Evolutionary conservation across 805 yeast genomes (phyloP).

Genomic region (Suhomyces tanzawaensis): DNA sequence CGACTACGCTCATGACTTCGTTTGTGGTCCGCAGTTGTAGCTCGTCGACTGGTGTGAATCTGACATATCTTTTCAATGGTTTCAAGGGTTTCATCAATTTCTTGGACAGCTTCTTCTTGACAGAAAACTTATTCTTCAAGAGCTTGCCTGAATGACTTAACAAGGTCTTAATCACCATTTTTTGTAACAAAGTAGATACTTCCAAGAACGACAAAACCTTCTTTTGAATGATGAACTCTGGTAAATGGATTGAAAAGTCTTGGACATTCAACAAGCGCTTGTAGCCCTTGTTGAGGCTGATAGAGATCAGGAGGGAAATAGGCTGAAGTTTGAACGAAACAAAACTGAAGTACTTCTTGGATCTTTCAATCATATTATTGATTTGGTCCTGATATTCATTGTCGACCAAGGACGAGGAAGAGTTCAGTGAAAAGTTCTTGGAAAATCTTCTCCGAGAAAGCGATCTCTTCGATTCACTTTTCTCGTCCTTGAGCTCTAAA

Average conservation of each 20-base stretch:
- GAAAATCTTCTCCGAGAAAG: neutral
- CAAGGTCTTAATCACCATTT: constrained; percentile 29
- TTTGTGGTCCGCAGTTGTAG: no score
- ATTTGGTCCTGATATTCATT: constrained; percentile 26
- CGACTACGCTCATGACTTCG: no score
- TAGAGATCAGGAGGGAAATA: constrained; percentile 32
- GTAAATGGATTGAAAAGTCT: constrained; percentile 32
- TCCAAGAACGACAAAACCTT: constrained; percentile 35
- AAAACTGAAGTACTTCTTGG: constrained; percentile 70
- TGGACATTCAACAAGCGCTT: constrained; percentile 37
- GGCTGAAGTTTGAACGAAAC: constrained; percentile 45
- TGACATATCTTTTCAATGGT: constrained; percentile 23
- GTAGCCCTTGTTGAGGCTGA: constrained; percentile 33
- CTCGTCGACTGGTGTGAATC: constrained; percentile 23
- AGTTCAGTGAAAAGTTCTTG: neutral
- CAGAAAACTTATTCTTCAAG: constrained; percentile 30
- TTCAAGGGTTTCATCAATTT: constrained; percentile 17
- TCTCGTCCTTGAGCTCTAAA: constrained; percentile 1
- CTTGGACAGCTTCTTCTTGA: constrained; percentile 12
- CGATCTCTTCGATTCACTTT: neutral
- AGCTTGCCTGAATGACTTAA: constrained; percentile 36
- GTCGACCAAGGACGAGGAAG: constrained; percentile 2
- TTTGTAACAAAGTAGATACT: constrained; percentile 32
- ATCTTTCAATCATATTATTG: constrained; percentile 68
- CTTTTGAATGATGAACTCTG: constrained; percentile 30